Conservation (phyloP, 2,329 filamentous ascomycete genomes). For the Zasmidium cellare region DNA sequence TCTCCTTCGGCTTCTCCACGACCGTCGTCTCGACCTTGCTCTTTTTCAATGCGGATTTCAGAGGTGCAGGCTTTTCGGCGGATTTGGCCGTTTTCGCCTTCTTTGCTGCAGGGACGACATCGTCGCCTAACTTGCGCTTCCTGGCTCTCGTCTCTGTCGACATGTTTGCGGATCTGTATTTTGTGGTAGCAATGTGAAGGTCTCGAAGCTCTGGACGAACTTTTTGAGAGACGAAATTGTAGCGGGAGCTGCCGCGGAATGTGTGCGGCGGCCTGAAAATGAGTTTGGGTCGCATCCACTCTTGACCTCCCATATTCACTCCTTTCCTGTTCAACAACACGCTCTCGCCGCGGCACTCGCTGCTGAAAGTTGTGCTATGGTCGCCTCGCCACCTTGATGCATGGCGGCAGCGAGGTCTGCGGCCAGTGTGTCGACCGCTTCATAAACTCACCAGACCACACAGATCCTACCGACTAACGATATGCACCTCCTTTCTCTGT, state of each 20-base stretch:
- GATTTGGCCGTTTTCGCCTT: slow-evolving; percentile 37
- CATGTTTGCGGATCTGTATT: slow-evolving; percentile 23
- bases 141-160: slow-evolving; percentile 31
- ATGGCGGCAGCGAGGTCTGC: too few relatives aligned
- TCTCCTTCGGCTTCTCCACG: slow-evolving; percentile 12
- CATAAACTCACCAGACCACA: too few relatives aligned
- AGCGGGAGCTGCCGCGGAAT: background rate
- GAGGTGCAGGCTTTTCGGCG: slow-evolving; percentile 28
- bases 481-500: too few relatives aligned
- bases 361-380: too few relatives aligned
- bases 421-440: too few relatives aligned
- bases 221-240: background rate
- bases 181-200: background rate
- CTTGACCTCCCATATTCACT: too few relatives aligned
- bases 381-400: too few relatives aligned
- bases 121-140: slow-evolving; percentile 40
- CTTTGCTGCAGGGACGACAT: slow-evolving; percentile 31
- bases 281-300: too few relatives aligned
- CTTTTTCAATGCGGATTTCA: slow-evolving; percentile 36
- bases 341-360: too few relatives aligned
- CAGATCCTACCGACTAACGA: too few relatives aligned
- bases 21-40: slow-evolving; percentile 18
- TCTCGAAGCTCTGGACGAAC: background rate
- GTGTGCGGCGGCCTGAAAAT: too few relatives aligned
- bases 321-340: too few relatives aligned